Evolutionary conservation across 2,329 filamentous ascomycete genomes (phyloP).

Genomic region (Sarocladiaceae sp.): DNA sequence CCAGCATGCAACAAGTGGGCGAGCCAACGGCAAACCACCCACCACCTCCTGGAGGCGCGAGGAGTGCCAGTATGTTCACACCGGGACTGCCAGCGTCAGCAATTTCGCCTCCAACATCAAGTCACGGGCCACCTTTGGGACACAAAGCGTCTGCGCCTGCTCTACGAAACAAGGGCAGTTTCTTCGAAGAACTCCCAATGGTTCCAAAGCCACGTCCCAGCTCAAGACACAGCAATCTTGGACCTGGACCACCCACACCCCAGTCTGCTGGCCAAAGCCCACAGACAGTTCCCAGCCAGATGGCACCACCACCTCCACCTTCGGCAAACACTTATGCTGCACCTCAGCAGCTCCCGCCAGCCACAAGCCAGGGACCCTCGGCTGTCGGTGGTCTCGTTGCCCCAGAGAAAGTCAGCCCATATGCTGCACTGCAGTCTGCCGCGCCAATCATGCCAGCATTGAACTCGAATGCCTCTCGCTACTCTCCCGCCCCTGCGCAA

Average conservation of each 20-base stretch:
- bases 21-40: conserved; percentile 38
- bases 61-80: conserved; percentile 57
- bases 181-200: conserved; percentile 75
- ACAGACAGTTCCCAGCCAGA: conserved; percentile 12
- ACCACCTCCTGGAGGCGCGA: conserved; percentile 40
- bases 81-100: conserved; percentile 21
- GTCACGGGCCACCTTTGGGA: conserved; percentile 20
- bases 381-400: conserved; percentile 42
- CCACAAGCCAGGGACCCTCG: conserved; percentile 14
- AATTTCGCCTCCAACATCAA: conserved; percentile 25
- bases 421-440: conserved; percentile 41
- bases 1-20: conserved; percentile 48
- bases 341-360: conserved; percentile 15
- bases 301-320: conserved; percentile 22
- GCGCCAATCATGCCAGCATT: conserved; percentile 26
- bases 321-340: conserved; percentile 16
- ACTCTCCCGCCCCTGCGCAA: conserved; percentile 56
- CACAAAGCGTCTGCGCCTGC: conserved; percentile 31
- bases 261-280: conserved; percentile 8
- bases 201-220: conserved; percentile 57
- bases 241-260: conserved; percentile 35
- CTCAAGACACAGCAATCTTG: conserved; percentile 45
- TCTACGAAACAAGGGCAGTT: conserved; percentile 47
- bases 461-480: conserved; percentile 40
- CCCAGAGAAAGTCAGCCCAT: conserved; percentile 49